Base-by-base conservation (phyloP, 495 filamentous ascomycete genomes). In the Trichoderma erinaceum region DNA sequence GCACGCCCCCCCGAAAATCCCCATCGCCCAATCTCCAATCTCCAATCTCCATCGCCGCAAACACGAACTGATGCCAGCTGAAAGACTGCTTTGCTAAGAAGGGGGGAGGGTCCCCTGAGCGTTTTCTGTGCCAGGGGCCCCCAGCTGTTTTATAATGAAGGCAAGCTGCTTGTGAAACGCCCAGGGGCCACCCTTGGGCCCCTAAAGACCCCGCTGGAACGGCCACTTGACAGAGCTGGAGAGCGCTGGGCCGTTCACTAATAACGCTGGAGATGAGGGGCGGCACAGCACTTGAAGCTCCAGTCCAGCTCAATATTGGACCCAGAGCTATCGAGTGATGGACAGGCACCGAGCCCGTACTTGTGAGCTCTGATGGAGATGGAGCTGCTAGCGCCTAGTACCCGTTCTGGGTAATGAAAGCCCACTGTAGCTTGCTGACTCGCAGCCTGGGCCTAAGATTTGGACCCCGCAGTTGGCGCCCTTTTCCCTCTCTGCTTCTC, bases 91-190 rank as follows among this genome's bases (percentile, higher is more conserved):
- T 38, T 38, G 35, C 35, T 5, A 4, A 38, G 7, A 5, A 38
- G 5, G 35, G 35, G 35, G 35, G 35, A 3, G 35, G 35, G 35
- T 38, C 35, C 35, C 35, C 5, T 48, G 44, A 16, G 13, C 0
- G 18, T 48, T n/a, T 44, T 11, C 44, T 4, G 44, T 13, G 18
- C 44, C 48, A 52, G n/a, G n/a, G 18, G 18, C 4, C 48, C 48
- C 48, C 48, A 18, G 48, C 48, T 52, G 48, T 52, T 52, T 52
- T 52, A 21, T 52, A 52, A 52, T 52, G 48, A 52, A 38, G 48
- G 21, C 48, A 23, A 21, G 48, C 48, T 38, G 35, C 48, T 7
- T 52, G 48, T 52, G 48, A 52, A 52, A 52, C 48, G 35, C 7
- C 35, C 35, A 38, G 35, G 35, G 35, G 29, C 43, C 44, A 3